A percentile compares a stretch with the other conserved stretches of the same genome.
Conservation (phyloP, 768 basidiomycete species). For the Suillus sp. region DNA sequence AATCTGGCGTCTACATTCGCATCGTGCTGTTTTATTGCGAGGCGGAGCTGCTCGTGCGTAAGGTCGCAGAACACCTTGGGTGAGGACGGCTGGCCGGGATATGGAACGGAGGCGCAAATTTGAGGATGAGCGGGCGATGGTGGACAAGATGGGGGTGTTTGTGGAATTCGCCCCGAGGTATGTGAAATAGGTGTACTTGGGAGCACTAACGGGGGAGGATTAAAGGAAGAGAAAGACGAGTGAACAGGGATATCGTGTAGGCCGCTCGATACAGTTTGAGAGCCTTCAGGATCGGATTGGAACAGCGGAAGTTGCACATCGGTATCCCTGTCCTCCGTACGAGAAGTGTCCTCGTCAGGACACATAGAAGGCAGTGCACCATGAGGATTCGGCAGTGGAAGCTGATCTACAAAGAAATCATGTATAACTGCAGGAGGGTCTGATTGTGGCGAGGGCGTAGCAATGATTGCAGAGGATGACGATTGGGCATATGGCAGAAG, state of each 20-base stretch:
- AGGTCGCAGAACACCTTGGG: slow-evolving; percentile 8
- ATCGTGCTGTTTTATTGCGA: slow-evolving; percentile 10
- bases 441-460: neutral
- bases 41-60: slow-evolving; percentile 6
- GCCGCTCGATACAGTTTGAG: neutral
- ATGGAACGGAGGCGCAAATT: neutral
- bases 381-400: neutral
- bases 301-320: neutral
- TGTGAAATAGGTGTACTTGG: neutral
- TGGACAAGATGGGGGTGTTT: neutral
- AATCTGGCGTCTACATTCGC: slow-evolving; percentile 1
- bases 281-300: neutral
- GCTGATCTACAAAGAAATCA: neutral
- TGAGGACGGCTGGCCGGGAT: neutral
- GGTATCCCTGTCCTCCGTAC: neutral
- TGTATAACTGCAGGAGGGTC: neutral
- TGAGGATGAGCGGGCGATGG: too few species aligned
- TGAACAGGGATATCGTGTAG: too few species aligned
- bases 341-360: neutral
- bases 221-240: neutral
- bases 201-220: neutral
- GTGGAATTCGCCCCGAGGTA: neutral
- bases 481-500: neutral
- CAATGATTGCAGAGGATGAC: neutral
- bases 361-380: neutral